These are phyloP conservation scores for Hapsidospora chrysogenum DNA, from an alignment of 495 filamentous ascomycete species.

Conservation along the genomic window DNA sequence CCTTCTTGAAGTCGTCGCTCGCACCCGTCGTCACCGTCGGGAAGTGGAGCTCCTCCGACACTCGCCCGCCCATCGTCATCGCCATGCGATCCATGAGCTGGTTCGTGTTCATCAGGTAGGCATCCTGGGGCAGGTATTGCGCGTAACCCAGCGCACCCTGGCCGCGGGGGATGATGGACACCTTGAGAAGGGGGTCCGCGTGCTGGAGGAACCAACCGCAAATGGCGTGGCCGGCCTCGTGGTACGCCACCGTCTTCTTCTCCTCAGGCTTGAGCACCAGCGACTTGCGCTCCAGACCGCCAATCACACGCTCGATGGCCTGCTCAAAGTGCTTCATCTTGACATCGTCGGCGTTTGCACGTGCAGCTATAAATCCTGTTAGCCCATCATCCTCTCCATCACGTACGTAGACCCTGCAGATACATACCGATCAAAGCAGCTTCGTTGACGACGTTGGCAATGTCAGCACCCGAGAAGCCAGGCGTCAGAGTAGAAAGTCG, in stretches of 20 bases:
- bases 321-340: constrained; percentile 86
- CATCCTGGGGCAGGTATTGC: constrained; percentile 86
- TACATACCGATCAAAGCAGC: constrained; percentile 86
- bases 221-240: constrained; percentile 95
- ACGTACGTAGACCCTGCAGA: neutral
- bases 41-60: constrained; percentile 92
- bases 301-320: constrained; percentile 93
- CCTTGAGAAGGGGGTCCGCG: constrained; percentile 92
- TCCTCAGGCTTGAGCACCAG: constrained; percentile 82
- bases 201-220: constrained; percentile 97
- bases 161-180: constrained; percentile 93
- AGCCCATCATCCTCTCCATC: constrained; percentile 6
- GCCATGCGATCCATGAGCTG: constrained; percentile 99
- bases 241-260: constrained; percentile 90
- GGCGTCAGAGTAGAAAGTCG: constrained; percentile 82
- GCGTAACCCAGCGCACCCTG: constrained; percentile 89
- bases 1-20: constrained; percentile 96
- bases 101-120: constrained; percentile 84
- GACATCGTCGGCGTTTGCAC: constrained; percentile 57
- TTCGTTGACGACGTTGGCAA: constrained; percentile 96
- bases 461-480: constrained; percentile 92
- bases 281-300: constrained; percentile 90
- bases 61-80: constrained; percentile 90
- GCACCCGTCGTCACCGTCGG: constrained; percentile 89
- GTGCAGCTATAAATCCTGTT: constrained; percentile 48